These are phyloP conservation scores for Paraurostyla sp. DNA, from an alignment of 73 alveolate species.

Conservation along the genomic window DNA sequence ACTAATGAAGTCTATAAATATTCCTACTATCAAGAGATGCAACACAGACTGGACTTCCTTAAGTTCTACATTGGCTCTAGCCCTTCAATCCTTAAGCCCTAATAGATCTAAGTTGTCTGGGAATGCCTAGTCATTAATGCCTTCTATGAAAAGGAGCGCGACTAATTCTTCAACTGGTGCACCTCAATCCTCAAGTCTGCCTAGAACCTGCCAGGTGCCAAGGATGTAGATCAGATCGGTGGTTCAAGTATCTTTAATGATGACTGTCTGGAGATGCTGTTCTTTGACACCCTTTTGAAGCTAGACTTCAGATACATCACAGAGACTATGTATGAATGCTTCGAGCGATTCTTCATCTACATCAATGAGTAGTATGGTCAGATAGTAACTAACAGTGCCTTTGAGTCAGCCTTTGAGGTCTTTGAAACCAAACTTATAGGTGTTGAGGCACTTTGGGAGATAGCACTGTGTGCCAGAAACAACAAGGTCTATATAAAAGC, in stretches of 20 bases:
- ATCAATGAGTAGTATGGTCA: constrained; percentile 77
- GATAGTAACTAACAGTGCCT: constrained; percentile 53
- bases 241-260: constrained; percentile 68
- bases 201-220: constrained; percentile 15
- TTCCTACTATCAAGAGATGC: constrained; percentile 71
- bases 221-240: constrained; percentile 12
- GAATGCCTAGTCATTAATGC: constrained; percentile 78
- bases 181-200: constrained; percentile 52
- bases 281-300: constrained; percentile 71
- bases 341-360: constrained; percentile 69
- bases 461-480: constrained; percentile 71
- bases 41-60: constrained; percentile 73
- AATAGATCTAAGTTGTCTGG: constrained; percentile 74
- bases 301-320: constrained; percentile 70
- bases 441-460: constrained; percentile 81
- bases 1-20: constrained; percentile 64
- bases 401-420: constrained; percentile 64
- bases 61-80: constrained; percentile 59
- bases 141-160: constrained; percentile 74
- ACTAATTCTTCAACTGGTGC: constrained; percentile 73
- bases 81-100: constrained; percentile 68
- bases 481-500: constrained; percentile 65
- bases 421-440: constrained; percentile 75
- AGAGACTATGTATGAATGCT: constrained; percentile 72
- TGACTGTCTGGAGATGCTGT: constrained; percentile 70